A percentile compares a stretch with the other conserved stretches of the same genome.
phyloP scores from a whole-genome alignment of 352 stramenopile species.

The Phytophthora agathidicida region DNA sequence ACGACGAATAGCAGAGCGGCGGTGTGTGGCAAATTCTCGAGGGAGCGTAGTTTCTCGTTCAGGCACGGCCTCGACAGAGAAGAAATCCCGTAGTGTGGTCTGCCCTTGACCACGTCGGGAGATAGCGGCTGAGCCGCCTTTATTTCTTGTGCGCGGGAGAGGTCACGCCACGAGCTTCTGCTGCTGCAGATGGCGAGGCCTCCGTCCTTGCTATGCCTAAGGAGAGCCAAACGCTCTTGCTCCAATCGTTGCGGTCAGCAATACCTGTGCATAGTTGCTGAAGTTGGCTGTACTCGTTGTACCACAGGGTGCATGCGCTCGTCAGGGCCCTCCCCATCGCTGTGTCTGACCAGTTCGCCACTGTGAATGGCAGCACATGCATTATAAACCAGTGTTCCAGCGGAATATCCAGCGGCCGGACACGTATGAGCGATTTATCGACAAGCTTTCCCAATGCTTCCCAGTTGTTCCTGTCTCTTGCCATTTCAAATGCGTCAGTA shows the following conservation, averaged over 20 bases:
- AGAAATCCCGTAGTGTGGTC: too few relatives aligned
- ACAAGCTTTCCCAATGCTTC: neutral
- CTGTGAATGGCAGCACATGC: neutral
- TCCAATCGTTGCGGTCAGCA: neutral
- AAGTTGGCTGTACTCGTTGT: neutral
- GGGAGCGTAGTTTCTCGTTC: too few relatives aligned
- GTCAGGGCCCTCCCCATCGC: neutral
- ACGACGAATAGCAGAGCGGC: too few relatives aligned
- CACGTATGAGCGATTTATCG: neutral
- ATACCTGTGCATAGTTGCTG: neutral
- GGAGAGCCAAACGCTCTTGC: too few relatives aligned
- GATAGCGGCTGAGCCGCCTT: too few relatives aligned
- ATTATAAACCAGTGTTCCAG: neutral
- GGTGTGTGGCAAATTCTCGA: too few relatives aligned
- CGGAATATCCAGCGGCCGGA: neutral
- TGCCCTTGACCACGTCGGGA: too few relatives aligned
- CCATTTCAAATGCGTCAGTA: neutral
- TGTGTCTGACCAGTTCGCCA: neutral
- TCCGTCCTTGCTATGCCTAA: too few relatives aligned
- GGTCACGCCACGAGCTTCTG: too few relatives aligned
- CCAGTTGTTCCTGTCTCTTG: neutral
- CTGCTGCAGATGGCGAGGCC: too few relatives aligned
- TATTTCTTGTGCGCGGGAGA: too few relatives aligned
- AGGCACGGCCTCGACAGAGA: too few relatives aligned
- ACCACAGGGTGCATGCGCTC: neutral